Evolutionary conservation across 129 eudicot species (phyloP).

Genomic region (Ambrosia trifida): DNA sequence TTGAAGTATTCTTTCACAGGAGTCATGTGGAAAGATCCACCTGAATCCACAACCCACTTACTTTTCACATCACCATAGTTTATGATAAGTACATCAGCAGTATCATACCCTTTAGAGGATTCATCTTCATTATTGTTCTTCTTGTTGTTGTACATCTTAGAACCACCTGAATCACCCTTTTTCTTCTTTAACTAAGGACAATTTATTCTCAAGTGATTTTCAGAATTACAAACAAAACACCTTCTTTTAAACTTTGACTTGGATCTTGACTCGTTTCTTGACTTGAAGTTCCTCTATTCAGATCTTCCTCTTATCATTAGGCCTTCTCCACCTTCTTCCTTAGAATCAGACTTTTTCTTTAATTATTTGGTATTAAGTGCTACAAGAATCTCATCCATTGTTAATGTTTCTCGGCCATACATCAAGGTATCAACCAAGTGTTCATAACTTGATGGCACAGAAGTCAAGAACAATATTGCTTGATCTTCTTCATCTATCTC

Average conservation of each 20-base stretch:
- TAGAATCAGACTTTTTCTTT: background rate
- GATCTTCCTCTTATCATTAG: background rate
- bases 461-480: background rate
- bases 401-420: no score
- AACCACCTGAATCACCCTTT: background rate
- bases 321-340: background rate
- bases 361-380: background rate
- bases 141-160: no score
- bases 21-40: background rate
- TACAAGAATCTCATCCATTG: background rate
- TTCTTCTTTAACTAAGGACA: background rate
- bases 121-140: background rate
- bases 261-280: background rate
- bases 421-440: background rate
- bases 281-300: background rate
- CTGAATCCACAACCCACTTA: background rate
- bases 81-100: background rate
- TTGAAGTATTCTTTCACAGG: background rate
- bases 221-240: background rate
- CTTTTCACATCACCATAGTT: no score
- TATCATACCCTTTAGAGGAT: background rate
- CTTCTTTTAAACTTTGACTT: background rate
- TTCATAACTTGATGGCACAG: background rate
- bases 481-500: background rate
- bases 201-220: no score